Conservation (phyloP, 805 yeast genomes). For the Saccharomycopsis javanensis region DNA sequence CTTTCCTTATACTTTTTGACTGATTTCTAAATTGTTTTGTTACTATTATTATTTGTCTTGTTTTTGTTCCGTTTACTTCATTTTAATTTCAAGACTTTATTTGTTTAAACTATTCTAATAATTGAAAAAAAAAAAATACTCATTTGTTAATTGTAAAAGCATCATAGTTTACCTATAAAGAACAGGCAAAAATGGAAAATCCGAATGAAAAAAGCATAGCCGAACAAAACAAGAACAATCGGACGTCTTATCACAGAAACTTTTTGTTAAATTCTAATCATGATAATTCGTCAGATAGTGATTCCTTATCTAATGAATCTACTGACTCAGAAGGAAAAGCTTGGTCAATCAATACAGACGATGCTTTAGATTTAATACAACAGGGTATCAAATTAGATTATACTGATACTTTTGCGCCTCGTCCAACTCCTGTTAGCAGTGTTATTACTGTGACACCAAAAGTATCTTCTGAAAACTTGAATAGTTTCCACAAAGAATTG, state of each 20-base stretch:
- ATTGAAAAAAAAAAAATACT: no score
- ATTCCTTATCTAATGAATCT: background rate
- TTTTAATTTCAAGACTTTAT: no score
- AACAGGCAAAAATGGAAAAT: no score
- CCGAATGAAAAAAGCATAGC: no score
- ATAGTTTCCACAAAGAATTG: background rate
- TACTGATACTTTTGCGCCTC: slow-evolving; percentile 12
- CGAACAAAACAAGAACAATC: background rate
- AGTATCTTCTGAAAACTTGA: background rate
- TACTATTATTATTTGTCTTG: no score
- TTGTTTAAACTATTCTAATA: no score
- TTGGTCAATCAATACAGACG: slow-evolving; percentile 16
- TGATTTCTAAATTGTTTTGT: no score
- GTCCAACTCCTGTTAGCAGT: slow-evolving; percentile 11
- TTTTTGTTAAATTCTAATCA: background rate
- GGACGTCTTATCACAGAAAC: background rate
- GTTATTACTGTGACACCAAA: slow-evolving; percentile 2
- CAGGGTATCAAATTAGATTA: slow-evolving; percentile 15
- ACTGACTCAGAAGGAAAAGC: background rate
- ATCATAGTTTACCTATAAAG: no score
- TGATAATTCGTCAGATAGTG: background rate
- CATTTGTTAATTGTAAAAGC: no score
- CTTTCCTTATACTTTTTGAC: background rate
- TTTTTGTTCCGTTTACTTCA: no score
- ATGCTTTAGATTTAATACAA: slow-evolving; percentile 13